phyloP scores from a whole-genome alignment of 129 eudicot species.

The Flaveria brownii region DNA sequence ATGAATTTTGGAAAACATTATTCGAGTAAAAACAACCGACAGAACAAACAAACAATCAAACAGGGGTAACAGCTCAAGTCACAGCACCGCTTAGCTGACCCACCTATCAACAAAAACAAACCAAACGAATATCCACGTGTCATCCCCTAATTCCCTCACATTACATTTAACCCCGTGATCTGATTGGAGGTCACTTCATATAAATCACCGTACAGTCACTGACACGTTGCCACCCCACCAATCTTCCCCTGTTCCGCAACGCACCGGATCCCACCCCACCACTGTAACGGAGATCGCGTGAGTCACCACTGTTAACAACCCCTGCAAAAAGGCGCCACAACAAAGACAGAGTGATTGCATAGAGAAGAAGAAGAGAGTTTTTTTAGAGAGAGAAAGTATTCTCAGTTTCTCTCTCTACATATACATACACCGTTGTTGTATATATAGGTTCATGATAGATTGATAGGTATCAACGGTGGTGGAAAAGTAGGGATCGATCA shows the following conservation, averaged over 20 bases:
- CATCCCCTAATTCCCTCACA: neutral
- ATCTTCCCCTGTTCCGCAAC: slow-evolving; percentile 31
- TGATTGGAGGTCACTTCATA: slow-evolving; percentile 35
- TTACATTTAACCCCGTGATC: neutral
- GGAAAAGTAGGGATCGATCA: slow-evolving; percentile 37
- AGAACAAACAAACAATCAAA: neutral
- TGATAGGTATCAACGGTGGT: neutral
- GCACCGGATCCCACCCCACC: slow-evolving; percentile 27
- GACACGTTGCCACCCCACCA: neutral
- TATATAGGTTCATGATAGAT: slow-evolving; percentile 13
- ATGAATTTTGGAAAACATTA: no score
- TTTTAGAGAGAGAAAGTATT: slow-evolving; percentile 32
- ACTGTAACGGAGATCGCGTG: slow-evolving; percentile 55
- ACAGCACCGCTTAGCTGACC: slow-evolving; percentile 26
- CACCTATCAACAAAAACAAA: neutral
- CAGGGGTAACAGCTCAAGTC: neutral
- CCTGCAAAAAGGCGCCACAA: slow-evolving; percentile 58
- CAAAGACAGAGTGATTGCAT: slow-evolving; percentile 30
- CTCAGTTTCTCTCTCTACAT: slow-evolving; percentile 25
- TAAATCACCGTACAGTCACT: slow-evolving; percentile 20
- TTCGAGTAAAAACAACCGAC: neutral
- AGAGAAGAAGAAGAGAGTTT: slow-evolving; percentile 14
- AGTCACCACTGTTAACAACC: slow-evolving; percentile 33
- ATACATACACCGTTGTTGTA: slow-evolving; percentile 20
- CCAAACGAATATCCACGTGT: slow-evolving; percentile 31